Percentiles rank a stretch among this genome's conserved stretches.
phyloP scores from a whole-genome alignment of 2,329 filamentous ascomycete genomes.

The Exophiala xenobiotica region DNA sequence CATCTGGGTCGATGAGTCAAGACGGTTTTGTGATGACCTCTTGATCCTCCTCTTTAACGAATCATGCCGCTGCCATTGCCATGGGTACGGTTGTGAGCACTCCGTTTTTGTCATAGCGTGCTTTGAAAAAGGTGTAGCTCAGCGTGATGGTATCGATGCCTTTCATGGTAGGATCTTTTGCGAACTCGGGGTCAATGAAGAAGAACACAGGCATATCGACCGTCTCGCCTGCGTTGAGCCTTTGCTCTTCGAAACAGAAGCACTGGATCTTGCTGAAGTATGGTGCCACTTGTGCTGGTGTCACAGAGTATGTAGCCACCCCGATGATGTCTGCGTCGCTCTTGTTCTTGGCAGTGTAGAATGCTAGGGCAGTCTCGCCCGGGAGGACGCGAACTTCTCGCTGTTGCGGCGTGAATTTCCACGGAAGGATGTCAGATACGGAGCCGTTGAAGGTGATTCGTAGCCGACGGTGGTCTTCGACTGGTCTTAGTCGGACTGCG shows the following conservation, averaged over 20 bases:
- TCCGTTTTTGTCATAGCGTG: constrained; percentile 79
- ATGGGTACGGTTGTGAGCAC: constrained; percentile 51
- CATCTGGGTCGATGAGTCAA: no score
- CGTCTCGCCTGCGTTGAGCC: constrained; percentile 89
- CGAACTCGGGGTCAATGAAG: constrained; percentile 94
- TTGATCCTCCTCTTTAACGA: not conserved
- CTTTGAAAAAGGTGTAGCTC: constrained; percentile 98
- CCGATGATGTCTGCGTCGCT: constrained; percentile 93
- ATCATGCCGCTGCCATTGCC: constrained; percentile 19
- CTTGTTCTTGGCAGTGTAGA: constrained; percentile 94
- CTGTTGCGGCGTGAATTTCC: constrained; percentile 97
- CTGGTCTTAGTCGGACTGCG: constrained; percentile 73
- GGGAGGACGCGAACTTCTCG: constrained; percentile 93
- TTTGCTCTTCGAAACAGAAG: constrained; percentile 97
- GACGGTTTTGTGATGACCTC: not conserved
- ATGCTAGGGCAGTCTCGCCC: constrained; percentile 93
- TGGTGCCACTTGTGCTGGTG: constrained; percentile 88
- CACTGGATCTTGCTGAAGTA: constrained; percentile 99
- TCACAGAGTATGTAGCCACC: constrained; percentile 96
- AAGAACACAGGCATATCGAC: constrained; percentile 99
- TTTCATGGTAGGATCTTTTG: constrained; percentile 88
- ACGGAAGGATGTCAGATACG: constrained; percentile 90
- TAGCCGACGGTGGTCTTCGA: constrained; percentile 77
- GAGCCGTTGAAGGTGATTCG: constrained; percentile 95
- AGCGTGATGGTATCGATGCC: constrained; percentile 92